Base-by-base conservation (phyloP, 1,139 yeast species). In the Pichia sp. region DNA sequence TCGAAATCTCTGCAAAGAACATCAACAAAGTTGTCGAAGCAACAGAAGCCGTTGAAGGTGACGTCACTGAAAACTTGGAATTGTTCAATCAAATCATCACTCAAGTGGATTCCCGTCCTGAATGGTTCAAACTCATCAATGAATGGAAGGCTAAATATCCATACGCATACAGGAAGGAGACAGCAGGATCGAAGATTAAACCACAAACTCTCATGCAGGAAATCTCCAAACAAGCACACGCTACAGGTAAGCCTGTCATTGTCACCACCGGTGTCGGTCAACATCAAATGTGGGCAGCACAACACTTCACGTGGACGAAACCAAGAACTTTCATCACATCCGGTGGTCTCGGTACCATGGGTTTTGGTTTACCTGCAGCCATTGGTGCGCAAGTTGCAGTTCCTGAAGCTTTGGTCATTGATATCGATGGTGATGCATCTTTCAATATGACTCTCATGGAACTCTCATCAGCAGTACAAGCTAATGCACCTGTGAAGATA, bases 271-370 rank as follows among this genome's bases (percentile, higher is more conserved):
- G 98, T 69, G 97, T 91, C 40, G 98, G 98, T 43, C 98, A 91
- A 70, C 98, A 91, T 72, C 98, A 91, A 69, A 91, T 91, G 98
- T 91, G 98, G 97, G 93, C 97, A 29, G 98, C 98, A 29, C 98
- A 91, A 66, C 88, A 87, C 62, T 87, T 82, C 75, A 77, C 87
- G 38, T 88, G 96, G 94, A 81, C 78, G 43, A 66, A 74, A 47
- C 96, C 97, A 51, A 76, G 97, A 63, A 73, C 94, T 38, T 81
- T 91, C 71, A 83, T 91, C 59, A 87, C 97, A 18, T 86, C 96
- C 37, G 98, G 98, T 66, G 98, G 98, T 53, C 74, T 91, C 56
- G 98, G 98, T 53, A 91, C 98, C 43, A 91, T 91, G 98, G 98
- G 98, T 43, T 91, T 66, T 64, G 98, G 98, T 47, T 69, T 88